A percentile compares a stretch with the other conserved stretches of the same genome.
Conservation (phyloP, 2,329 filamentous ascomycete genomes). For the Didymella glomerata region DNA sequence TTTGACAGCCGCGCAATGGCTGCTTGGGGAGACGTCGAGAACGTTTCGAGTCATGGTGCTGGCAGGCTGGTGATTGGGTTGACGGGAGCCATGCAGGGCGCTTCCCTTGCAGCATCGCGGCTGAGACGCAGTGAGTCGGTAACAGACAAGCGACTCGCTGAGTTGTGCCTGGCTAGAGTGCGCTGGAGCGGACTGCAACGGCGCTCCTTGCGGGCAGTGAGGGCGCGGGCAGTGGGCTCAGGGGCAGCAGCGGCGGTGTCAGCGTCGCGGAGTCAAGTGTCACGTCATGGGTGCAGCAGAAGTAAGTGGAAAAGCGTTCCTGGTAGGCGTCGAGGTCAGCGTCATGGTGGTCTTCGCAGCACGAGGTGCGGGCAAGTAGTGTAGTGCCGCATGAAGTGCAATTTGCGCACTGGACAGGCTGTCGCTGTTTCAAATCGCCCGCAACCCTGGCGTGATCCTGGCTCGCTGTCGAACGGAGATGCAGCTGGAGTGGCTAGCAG, state of each 20-base stretch:
- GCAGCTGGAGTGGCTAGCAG: slow-evolving; percentile 10
- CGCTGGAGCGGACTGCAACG: neutral
- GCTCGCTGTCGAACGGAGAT: slow-evolving; percentile 10
- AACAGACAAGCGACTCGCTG: slow-evolving; percentile 17
- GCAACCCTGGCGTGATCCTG: slow-evolving; percentile 12
- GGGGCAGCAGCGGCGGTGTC: slow-evolving; percentile 9
- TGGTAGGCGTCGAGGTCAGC: slow-evolving; percentile 3
- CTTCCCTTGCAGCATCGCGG: slow-evolving; percentile 27
- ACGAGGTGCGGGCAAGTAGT: neutral
- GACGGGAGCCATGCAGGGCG: slow-evolving; percentile 31
- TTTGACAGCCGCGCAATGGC: neutral
- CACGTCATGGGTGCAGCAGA: slow-evolving; percentile 21
- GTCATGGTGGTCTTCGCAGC: slow-evolving; percentile 10
- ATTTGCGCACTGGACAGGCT: slow-evolving; percentile 22
- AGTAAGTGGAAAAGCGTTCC: slow-evolving; percentile 5
- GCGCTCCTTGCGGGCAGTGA: slow-evolving; percentile 8
- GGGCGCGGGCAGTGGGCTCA: slow-evolving; percentile 6
- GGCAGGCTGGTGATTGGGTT: slow-evolving; percentile 21
- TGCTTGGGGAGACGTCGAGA: neutral
- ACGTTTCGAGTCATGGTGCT: slow-evolving; percentile 20
- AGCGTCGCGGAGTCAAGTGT: slow-evolving; percentile 6
- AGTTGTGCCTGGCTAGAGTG: slow-evolving; percentile 5
- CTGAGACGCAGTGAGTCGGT: slow-evolving; percentile 33
- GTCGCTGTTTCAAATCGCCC: slow-evolving; percentile 21
- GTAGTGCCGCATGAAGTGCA: slow-evolving; percentile 18